These are phyloP conservation scores for Flaveria robusta DNA, from an alignment of 129 eudicot species.

Conservation along the genomic window DNA sequence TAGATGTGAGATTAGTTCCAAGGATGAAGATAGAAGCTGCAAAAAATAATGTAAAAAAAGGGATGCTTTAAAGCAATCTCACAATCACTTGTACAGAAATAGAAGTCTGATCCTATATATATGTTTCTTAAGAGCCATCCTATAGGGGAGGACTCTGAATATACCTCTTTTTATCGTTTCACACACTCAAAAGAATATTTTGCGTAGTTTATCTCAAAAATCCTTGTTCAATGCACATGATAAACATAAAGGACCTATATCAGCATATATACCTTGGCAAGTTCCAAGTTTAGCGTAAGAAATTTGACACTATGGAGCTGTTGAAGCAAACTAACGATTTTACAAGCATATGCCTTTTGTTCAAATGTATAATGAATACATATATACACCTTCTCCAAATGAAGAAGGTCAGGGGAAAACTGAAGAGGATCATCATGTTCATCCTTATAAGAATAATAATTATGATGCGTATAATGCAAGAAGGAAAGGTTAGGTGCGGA, in stretches of 20 bases:
- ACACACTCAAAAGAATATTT: neutral
- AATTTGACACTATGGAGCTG: conserved; percentile 10
- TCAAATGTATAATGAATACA: neutral
- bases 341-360: neutral
- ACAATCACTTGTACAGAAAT: neutral
- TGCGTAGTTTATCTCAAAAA: neutral
- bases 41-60: neutral
- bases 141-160: too few species aligned
- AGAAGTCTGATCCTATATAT: neutral
- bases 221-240: neutral
- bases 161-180: neutral
- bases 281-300: conserved; percentile 16
- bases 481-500: conserved; percentile 21
- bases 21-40: conserved; percentile 5
- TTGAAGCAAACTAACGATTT: conserved; percentile 3
- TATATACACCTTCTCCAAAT: conserved; percentile 24
- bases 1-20: neutral
- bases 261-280: conserved; percentile 15
- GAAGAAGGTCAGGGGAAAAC: neutral
- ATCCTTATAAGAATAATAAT: neutral
- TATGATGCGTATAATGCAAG: neutral
- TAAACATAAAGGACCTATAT: neutral
- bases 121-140: too few species aligned
- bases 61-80: neutral
- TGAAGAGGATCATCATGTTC: neutral